A percentile compares a stretch with the other conserved stretches of the same genome.
phyloP scores from a whole-genome alignment of 768 basidiomycete species.

The Pseudohyphozyma bogoriensis region DNA sequence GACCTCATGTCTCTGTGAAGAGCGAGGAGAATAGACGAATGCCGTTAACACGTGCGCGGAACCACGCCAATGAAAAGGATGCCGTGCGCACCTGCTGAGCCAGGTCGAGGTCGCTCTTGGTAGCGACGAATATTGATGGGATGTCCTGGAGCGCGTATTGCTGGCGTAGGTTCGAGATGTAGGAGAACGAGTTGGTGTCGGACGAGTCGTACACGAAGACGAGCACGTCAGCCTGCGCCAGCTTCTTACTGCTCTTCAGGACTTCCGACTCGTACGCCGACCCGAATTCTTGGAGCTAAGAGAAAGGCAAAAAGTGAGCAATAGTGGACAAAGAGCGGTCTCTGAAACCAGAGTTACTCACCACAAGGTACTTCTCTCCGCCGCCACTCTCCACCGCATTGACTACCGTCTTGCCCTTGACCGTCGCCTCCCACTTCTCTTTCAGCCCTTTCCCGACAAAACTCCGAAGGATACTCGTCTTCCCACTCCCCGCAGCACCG shows the following conservation, averaged over 20 bases:
- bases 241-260: slow-evolving; percentile 77
- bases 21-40: not conserved
- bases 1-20: slow-evolving; percentile 83
- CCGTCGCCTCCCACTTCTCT: slow-evolving; percentile 72
- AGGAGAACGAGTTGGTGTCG: slow-evolving; percentile 97
- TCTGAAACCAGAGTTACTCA: slow-evolving; percentile 45
- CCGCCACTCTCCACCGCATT: slow-evolving; percentile 91
- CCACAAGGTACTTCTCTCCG: slow-evolving; percentile 90
- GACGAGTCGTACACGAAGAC: slow-evolving; percentile 95
- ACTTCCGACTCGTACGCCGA: slow-evolving; percentile 88
- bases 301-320: no score
- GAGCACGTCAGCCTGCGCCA: slow-evolving; percentile 84
- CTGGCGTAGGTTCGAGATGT: slow-evolving; percentile 95
- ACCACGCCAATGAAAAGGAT: not conserved
- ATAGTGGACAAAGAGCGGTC: not conserved
- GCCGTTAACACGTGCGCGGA: not conserved
- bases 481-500: slow-evolving; percentile 90
- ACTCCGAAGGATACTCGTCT: slow-evolving; percentile 72
- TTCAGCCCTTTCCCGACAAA: slow-evolving; percentile 76
- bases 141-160: slow-evolving; percentile 92
- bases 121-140: slow-evolving; percentile 94
- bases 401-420: slow-evolving; percentile 65
- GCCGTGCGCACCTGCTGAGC: slow-evolving; percentile 66
- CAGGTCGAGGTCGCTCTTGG: slow-evolving; percentile 93
- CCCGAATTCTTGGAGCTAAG: slow-evolving; percentile 90